Conservation (phyloP, 768 basidiomycete genomes). For the Pleurotus giganteus region DNA sequence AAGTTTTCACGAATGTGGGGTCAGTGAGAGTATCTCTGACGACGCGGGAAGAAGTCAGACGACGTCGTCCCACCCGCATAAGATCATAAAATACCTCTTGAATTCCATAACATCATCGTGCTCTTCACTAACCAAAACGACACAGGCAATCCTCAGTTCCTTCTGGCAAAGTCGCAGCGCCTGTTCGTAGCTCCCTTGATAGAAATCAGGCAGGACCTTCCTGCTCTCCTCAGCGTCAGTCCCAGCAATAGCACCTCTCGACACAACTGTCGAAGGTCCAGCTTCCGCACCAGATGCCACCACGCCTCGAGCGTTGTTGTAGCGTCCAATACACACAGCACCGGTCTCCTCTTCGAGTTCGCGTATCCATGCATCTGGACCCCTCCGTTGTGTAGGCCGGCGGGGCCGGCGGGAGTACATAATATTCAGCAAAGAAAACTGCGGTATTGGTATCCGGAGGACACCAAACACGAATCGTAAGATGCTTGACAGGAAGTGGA, state of each 20-base stretch:
- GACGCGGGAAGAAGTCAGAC: not conserved
- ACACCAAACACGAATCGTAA: slow-evolving; percentile 64
- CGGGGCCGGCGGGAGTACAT: slow-evolving; percentile 39
- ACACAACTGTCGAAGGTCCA: slow-evolving; percentile 46
- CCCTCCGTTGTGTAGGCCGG: slow-evolving; percentile 41
- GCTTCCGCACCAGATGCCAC: slow-evolving; percentile 34
- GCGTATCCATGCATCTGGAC: slow-evolving; percentile 73
- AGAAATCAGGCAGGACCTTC: slow-evolving; percentile 78
- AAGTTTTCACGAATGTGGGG: slow-evolving; percentile 58
- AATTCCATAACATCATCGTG: slow-evolving; percentile 89
- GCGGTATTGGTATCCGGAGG: slow-evolving; percentile 67
- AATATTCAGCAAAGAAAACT: slow-evolving; percentile 47
- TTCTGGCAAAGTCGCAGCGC: slow-evolving; percentile 68
- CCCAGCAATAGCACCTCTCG: slow-evolving; percentile 25
- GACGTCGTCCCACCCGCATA: slow-evolving; percentile 1
- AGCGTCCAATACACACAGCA: slow-evolving; percentile 55
- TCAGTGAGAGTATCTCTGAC: slow-evolving; percentile 74
- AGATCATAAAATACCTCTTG: slow-evolving; percentile 57
- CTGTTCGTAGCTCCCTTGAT: slow-evolving; percentile 76
- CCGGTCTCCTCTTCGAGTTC: slow-evolving; percentile 86
- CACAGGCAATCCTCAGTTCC: slow-evolving; percentile 72
- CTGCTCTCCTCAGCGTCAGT: slow-evolving; percentile 30
- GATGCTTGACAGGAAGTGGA: slow-evolving; percentile 58
- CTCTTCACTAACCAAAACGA: slow-evolving; percentile 83
- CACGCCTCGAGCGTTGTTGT: slow-evolving; percentile 27